Evolutionary conservation across 495 filamentous ascomycete genomes (phyloP), one percentile per base, ranked within the genome.

Genomic region (Glonium stellatum): DNA sequence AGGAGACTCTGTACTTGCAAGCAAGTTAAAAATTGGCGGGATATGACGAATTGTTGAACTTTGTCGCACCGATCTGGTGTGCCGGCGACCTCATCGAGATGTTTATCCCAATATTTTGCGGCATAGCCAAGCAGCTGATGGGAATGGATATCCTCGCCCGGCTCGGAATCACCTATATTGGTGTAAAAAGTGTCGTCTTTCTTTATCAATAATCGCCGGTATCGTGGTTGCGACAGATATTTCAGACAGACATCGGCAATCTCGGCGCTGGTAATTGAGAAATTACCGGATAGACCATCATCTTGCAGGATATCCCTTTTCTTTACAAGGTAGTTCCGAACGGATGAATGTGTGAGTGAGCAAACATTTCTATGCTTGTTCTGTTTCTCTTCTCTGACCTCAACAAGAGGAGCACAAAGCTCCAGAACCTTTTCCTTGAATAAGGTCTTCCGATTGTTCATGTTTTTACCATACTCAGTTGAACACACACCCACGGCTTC

Each of bases 61-160:
- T 50, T 60, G 19, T 61, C 41, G 55, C 11, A 61, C 11, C 60
- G 27, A 21, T 55, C 46, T 46, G 49, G 41, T 46, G 58, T 53
- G 35, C 21, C 59, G 25, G 44, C 21, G 11, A 61, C 25, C 11
- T 54, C 58, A 34, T 64, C 62, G 13, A 64, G 51, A 41, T 64
- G 58, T 50, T 61, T 64, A 50, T 64, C 62, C 62, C 62, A 64
- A 39, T 61, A 64, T 47, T 64, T 64, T 46, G 62, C 62, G 18
- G 62, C 58, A 35, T 64, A 64, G 13, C n/a, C 31, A 34, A 64
- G 35, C 6, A 64, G 46, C 46, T 61, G 58, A 15, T 64, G 59
- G 25, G 61, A 35, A 22, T 37, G 22, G 8, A 61, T 55, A 27
- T 57, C 58, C 31, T 64, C 58, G 34, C 51, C 39, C 10, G 13